Conservation (phyloP, 2,329 filamentous ascomycete species). For the Alternaria incomplexa region DNA sequence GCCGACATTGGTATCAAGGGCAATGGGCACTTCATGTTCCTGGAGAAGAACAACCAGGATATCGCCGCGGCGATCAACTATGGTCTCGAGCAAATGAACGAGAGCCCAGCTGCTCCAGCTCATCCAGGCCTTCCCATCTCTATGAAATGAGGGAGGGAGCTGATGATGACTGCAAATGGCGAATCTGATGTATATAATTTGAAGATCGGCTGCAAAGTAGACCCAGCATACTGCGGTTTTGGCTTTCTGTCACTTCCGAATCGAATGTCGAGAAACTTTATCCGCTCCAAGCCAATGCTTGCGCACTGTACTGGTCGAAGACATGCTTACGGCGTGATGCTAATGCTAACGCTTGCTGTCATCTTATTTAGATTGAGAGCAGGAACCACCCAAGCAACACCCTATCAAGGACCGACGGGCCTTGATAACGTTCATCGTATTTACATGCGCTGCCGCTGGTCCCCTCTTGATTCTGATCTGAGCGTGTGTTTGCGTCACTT, state of each 20-base stretch:
- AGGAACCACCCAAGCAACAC: background rate
- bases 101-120: background rate
- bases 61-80: conserved; percentile 43
- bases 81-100: conserved; percentile 5
- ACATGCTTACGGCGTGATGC: background rate
- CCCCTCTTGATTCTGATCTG: background rate
- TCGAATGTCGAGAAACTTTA: background rate
- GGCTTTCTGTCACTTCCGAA: background rate
- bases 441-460: background rate
- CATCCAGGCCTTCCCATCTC: background rate
- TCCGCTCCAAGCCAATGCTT: background rate
- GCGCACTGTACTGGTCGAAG: background rate
- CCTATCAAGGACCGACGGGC: background rate
- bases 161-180: background rate
- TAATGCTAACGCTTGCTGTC: background rate
- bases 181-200: background rate
- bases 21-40: conserved; percentile 63
- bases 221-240: background rate
- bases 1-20: conserved; percentile 55
- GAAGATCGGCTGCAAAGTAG: background rate
- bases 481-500: background rate
- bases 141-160: background rate
- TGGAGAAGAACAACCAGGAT: conserved; percentile 59
- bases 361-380: background rate
- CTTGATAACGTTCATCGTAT: background rate